A percentile compares a stretch with the other conserved stretches of the same genome.
These are phyloP conservation scores for Mucor piriformis DNA, from an alignment of 371 early-diverging fungal species.

Conservation along the genomic window DNA sequence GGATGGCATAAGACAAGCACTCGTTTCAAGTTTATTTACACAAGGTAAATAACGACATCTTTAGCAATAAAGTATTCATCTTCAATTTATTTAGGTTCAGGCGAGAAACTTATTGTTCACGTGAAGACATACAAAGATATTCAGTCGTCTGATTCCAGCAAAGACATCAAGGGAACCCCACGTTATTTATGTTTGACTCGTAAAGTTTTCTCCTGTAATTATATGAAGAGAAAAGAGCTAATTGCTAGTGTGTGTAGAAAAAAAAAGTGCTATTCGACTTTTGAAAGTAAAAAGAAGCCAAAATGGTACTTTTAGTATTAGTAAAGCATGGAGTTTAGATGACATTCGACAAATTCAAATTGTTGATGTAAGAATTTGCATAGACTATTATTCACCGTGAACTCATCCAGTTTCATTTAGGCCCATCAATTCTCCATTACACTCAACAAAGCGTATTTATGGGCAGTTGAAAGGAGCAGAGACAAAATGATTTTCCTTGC, in stretches of 20 bases:
- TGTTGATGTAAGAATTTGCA: conserved; percentile 50
- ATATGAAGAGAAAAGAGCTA: not conserved
- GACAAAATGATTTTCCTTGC: conserved; percentile 55
- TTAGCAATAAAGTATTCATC: not conserved
- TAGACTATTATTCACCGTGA: not conserved
- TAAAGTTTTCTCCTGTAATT: conserved; percentile 11
- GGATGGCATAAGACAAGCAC: conserved; percentile 45
- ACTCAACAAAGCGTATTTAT: conserved; percentile 51
- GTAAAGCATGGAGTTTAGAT: conserved; percentile 62
- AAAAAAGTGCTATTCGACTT: conserved; percentile 53
- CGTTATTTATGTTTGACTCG: conserved; percentile 53
- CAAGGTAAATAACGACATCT: conserved; percentile 23
- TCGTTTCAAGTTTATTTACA: conserved; percentile 46
- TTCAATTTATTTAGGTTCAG: conserved; percentile 21
- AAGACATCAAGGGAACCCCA: conserved; percentile 50
- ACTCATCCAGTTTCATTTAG: conserved; percentile 18
- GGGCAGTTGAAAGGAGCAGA: conserved; percentile 51
- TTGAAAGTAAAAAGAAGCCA: conserved; percentile 62
- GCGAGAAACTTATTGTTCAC: conserved; percentile 45
- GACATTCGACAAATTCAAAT: conserved; percentile 59
- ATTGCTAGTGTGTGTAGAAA: conserved; percentile 23
- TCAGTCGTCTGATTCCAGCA: conserved; percentile 34
- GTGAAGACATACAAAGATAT: conserved; percentile 56
- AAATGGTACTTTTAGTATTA: conserved; percentile 57
- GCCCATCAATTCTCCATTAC: conserved; percentile 51